Evolutionary conservation across 2,329 filamentous ascomycete species (phyloP).

Genomic region (Ampelomyces quisqualis): DNA sequence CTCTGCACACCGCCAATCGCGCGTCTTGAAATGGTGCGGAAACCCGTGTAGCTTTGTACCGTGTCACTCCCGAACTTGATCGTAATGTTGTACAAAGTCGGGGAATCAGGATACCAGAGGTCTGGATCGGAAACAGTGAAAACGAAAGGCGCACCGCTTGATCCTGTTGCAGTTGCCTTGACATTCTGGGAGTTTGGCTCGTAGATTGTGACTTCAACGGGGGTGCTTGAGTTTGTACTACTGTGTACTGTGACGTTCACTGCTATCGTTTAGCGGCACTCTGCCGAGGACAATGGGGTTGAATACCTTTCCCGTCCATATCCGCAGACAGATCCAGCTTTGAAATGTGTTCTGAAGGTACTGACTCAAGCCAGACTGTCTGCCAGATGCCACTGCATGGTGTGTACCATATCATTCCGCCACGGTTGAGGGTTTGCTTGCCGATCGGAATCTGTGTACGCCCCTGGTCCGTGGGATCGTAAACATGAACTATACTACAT

Average conservation of each 20-base stretch:
- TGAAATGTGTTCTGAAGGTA: conserved; percentile 58
- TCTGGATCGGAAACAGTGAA: conserved; percentile 58
- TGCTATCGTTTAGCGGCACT: conserved; percentile 30
- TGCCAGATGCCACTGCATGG: conserved; percentile 76
- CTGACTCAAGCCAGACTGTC: conserved; percentile 69
- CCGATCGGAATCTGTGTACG: conserved; percentile 63
- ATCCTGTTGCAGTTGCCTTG: conserved; percentile 50
- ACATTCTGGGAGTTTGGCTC: conserved; percentile 40
- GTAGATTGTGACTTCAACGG: conserved; percentile 45
- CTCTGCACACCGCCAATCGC: conserved; percentile 60
- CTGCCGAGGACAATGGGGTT: neutral
- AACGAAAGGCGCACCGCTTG: conserved; percentile 54
- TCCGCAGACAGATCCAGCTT: conserved; percentile 60
- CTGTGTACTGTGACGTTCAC: conserved; percentile 60
- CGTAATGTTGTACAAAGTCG: conserved; percentile 64
- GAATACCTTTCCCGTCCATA: conserved; percentile 36
- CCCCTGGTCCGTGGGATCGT: conserved; percentile 64
- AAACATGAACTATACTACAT: conserved; percentile 62
- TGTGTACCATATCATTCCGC: conserved; percentile 67
- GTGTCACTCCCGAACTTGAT: conserved; percentile 56
- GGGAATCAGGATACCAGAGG: conserved; percentile 66
- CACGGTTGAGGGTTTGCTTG: conserved; percentile 60
- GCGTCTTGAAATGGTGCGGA: conserved; percentile 62
- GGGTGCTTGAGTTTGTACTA: conserved; percentile 38
- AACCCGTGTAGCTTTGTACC: conserved; percentile 67